Evolutionary conservation across 805 yeast genomes (phyloP).

Genomic region (Groenewaldozyma tartarivorans): DNA sequence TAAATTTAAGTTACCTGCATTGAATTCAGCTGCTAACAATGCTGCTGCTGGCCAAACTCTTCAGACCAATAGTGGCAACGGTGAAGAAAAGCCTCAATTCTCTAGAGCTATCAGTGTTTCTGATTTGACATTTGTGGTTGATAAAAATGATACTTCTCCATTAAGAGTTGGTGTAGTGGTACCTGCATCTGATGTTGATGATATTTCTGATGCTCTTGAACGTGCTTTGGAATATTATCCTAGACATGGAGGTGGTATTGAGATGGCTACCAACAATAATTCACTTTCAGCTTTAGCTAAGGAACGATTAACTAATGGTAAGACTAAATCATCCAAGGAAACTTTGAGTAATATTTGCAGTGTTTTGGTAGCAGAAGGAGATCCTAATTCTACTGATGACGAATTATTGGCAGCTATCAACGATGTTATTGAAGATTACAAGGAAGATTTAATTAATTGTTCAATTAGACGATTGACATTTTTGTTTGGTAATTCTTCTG

Average conservation of each 20-base stretch:
- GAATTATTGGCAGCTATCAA: constrained; percentile 54
- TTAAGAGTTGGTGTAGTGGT: constrained; percentile 77
- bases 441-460: constrained; percentile 58
- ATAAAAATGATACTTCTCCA: constrained; percentile 50
- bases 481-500: constrained; percentile 73
- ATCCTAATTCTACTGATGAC: constrained; percentile 64
- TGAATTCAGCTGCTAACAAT: constrained; percentile 62
- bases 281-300: constrained; percentile 39
- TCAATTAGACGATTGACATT: constrained; percentile 89
- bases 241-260: constrained; percentile 29
- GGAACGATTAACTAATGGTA: constrained; percentile 29
- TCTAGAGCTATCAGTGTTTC: constrained; percentile 81
- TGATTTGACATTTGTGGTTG: constrained; percentile 79
- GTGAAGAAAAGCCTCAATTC: constrained; percentile 14
- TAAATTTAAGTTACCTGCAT: constrained; percentile 78
- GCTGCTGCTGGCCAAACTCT: constrained; percentile 30
- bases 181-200: constrained; percentile 77
- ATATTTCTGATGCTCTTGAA: constrained; percentile 70
- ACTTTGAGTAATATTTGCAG: constrained; percentile 69
- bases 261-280: constrained; percentile 25
- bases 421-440: constrained; percentile 56
- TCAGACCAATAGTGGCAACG: constrained; percentile 35
- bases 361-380: constrained; percentile 63
- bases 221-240: constrained; percentile 70
- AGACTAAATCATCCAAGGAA: constrained; percentile 7